Evolutionary conservation across 2,329 filamentous ascomycete species (phyloP), one percentile per base, ranked within the genome.

Genomic region (Monilinia fructigena): DNA sequence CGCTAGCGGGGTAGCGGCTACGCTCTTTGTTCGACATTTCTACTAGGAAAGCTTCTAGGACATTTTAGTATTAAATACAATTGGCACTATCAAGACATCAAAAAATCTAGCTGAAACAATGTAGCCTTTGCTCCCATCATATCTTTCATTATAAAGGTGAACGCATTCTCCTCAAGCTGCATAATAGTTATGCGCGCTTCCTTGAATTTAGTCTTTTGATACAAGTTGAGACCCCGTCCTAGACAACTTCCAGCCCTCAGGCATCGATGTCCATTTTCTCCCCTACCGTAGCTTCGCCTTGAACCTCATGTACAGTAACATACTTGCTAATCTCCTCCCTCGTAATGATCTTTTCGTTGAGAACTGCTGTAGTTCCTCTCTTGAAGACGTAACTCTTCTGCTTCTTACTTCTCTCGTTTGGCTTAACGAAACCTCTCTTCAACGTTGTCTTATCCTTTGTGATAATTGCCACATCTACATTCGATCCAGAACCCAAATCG

Each of bases 381-480:
- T 84, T 82, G 83, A 97, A 99, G 75, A 86, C 86, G 83, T 99
- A 99, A 81, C 93, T 95, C 82, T 93, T 88, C 79, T 95, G 86
- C 86, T 99, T 99, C 78, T 90, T 85, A 73, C 87, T 90, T 77
- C 96, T 88, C 83, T 93, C 88, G 80, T 99, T 99, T 67, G 95
- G 95, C 78, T 85, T 94, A 78, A 96, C 90, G 82, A 91, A 95
- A 81, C 97, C 97, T 76, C 95, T 86, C 85, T 96, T 85, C 77
- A 99, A 80, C 38, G 91, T 95, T 38, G 95, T 97, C 88, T 97
- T 97, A 74, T 97, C 93, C 75, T 89, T 86, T 69, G 94, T 96
- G 77, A 99, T 99, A 75, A 99, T 86, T 71, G 93, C 94, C 45
- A 99, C 91, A 76, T 99, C 96, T 67, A 99, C 95, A 78, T 99